Conservation (phyloP, 108 stramenopile species). For the Cyclotella baltica region DNA sequence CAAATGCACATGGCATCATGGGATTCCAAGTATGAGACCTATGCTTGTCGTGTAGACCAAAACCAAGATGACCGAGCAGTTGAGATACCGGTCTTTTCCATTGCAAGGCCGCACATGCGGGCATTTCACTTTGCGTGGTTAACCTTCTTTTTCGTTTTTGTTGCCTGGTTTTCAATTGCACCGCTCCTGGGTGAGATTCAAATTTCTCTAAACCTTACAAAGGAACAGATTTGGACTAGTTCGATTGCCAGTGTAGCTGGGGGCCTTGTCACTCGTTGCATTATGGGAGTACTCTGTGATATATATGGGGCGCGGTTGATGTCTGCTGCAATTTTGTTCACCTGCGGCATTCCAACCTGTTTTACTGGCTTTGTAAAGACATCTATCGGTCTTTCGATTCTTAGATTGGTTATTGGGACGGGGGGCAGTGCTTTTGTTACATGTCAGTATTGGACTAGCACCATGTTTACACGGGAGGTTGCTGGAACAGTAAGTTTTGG, state of each 20-base stretch:
- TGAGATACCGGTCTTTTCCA: slow-evolving; percentile 54
- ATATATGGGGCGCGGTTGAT: slow-evolving; percentile 67
- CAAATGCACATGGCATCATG: slow-evolving; percentile 57
- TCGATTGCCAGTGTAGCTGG: slow-evolving; percentile 68
- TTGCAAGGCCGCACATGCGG: slow-evolving; percentile 85
- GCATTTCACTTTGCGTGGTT: slow-evolving; percentile 87
- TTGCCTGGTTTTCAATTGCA: slow-evolving; percentile 73
- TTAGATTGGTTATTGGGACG: slow-evolving; percentile 86
- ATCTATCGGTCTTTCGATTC: slow-evolving; percentile 64
- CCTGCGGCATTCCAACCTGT: slow-evolving; percentile 82
- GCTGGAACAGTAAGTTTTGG: slow-evolving; percentile 68
- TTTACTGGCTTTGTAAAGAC: slow-evolving; percentile 82
- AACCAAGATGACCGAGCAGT: slow-evolving; percentile 62
- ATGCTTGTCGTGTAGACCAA: slow-evolving; percentile 62
- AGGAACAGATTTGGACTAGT: slow-evolving; percentile 68
- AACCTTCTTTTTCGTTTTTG: slow-evolving; percentile 70
- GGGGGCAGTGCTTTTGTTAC: slow-evolving; percentile 73
- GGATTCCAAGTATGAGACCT: slow-evolving; percentile 68
- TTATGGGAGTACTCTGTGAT: slow-evolving; percentile 86
- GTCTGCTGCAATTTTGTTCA: slow-evolving; percentile 51
- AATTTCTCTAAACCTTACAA: slow-evolving; percentile 53
- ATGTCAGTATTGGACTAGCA: slow-evolving; percentile 91
- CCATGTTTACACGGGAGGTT: slow-evolving; percentile 86
- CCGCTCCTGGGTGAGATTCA: slow-evolving; percentile 74
- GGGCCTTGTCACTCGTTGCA: slow-evolving; percentile 62